Evolutionary conservation across 2,329 filamentous ascomycete species (phyloP), one percentile per base, ranked within the genome.

Genomic region (Plenodomus biglobosus): DNA sequence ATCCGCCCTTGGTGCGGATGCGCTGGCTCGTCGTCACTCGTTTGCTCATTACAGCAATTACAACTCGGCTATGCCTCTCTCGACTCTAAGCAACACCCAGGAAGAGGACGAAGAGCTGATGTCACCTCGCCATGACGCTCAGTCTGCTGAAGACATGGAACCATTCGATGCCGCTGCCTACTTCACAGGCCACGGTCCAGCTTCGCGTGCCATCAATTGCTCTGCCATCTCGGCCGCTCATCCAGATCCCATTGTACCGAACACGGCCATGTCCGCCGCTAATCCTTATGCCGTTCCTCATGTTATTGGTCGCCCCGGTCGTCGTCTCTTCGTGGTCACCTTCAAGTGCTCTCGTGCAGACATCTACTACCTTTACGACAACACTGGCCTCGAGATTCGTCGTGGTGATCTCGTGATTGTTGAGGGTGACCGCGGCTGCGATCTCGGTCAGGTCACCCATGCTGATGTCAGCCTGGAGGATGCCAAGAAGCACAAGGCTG

Each of bases 261-360:
- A 62, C 32, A 51, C 58, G 1, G 48, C 58, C 8, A 55, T 59
- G 44, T 51, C 59, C 20, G 52, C 58, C 18, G 50, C 40, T 20
- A 72, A 72, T 27, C 68, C 70, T 3, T 72, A 71, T 27, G 60
- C 66, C 3, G 63, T 71, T 2, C 69, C 69, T 3, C 52, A 52
- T 8, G 58, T 61, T 7, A 50, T 67, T 43, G 63, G 62, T 42
- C 68, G 66, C 20, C 66, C 61, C 1, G 62, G 58, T 8, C 64
- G 69, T 15, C 65, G 67, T 7, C 79, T 95, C 8, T 92, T 92
- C 70, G 87, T 99, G 44, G 92, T 99, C 15, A 84, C 92, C 6
- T 99, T 99, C 82, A 99, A 99, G 73, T 96, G 92, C 69, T 90
- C 90, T 30, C 84, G 94, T 53, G 92, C 92, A 32, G 94, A 97